A percentile compares a stretch with the other conserved stretches of the same genome.
Evolutionary conservation across 345 rosid species (phyloP).

Genomic region (Dipteronia dyeriana): DNA sequence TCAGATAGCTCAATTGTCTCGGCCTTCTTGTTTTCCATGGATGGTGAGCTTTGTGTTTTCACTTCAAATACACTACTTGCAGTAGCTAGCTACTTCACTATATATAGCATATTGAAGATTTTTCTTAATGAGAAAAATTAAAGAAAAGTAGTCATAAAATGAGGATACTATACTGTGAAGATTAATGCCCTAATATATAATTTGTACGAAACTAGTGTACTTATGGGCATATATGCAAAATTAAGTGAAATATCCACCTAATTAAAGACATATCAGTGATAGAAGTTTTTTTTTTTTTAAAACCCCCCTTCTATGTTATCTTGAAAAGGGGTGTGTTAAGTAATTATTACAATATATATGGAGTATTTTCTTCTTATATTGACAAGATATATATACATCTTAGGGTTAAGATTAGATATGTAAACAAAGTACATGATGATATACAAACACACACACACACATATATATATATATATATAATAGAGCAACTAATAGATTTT

Average conservation of each 20-base stretch:
- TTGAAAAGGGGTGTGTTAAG: background rate
- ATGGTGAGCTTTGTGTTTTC: background rate
- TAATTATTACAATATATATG: background rate
- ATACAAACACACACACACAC: too few species aligned
- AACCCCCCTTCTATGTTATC: background rate
- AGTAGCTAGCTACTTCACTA: background rate
- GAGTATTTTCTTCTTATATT: too few species aligned
- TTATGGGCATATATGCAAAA: too few species aligned
- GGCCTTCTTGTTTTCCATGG: constrained; percentile 22
- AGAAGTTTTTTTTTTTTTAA: background rate
- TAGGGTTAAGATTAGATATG: background rate
- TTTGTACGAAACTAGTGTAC: background rate
- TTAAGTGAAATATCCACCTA: background rate
- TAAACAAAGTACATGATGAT: background rate
- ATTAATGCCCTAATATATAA: background rate
- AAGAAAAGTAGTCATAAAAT: background rate
- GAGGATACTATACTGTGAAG: background rate
- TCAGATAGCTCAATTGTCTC: constrained; percentile 28
- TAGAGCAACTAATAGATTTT: background rate
- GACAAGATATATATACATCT: background rate
- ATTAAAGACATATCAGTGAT: background rate
- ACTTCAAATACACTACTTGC: background rate
- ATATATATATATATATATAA: background rate
- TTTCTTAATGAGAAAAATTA: background rate
- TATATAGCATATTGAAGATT: background rate